phyloP scores from a whole-genome alignment of 208 protist genomes.

The Leptomonas seymouri region DNA sequence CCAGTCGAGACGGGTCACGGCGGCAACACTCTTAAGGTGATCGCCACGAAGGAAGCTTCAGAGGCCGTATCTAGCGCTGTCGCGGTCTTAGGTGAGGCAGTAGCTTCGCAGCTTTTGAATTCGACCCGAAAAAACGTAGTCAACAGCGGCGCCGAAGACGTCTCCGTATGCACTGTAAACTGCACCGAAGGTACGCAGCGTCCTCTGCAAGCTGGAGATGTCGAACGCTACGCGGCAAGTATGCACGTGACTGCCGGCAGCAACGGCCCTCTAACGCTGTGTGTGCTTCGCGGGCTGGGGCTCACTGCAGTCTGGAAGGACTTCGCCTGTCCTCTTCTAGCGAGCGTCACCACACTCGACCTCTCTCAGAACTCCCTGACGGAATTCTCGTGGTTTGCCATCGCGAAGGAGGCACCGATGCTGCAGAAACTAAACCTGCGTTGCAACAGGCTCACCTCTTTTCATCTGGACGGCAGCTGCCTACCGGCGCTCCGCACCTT shows the following conservation, averaged over 20 bases:
- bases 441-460: slow-evolving; percentile 48
- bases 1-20: background rate
- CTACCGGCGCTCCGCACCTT: slow-evolving; percentile 47
- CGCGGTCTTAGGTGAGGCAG: slow-evolving; percentile 13
- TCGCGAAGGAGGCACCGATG: slow-evolving; percentile 47
- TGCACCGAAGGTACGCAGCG: background rate
- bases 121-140: background rate
- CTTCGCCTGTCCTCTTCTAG: slow-evolving; percentile 31
- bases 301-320: slow-evolving; percentile 49
- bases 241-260: slow-evolving; percentile 8
- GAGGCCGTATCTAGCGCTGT: slow-evolving; percentile 31
- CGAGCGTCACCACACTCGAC: slow-evolving; percentile 50
- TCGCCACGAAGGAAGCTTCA: slow-evolving; percentile 50
- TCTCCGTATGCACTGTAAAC: background rate
- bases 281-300: slow-evolving; percentile 40
- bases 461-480: slow-evolving; percentile 32
- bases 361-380: slow-evolving; percentile 59
- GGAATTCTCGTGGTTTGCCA: slow-evolving; percentile 51
- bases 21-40: slow-evolving; percentile 39
- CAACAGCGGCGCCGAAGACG: background rate
- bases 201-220: slow-evolving; percentile 33
- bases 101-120: background rate
- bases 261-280: slow-evolving; percentile 29
- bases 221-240: slow-evolving; percentile 38
- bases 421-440: slow-evolving; percentile 69